Evolutionary conservation across 768 basidiomycete genomes (phyloP), one percentile per base, ranked within the genome.

Genomic region (Phylloporus rhodoxanthus): DNA sequence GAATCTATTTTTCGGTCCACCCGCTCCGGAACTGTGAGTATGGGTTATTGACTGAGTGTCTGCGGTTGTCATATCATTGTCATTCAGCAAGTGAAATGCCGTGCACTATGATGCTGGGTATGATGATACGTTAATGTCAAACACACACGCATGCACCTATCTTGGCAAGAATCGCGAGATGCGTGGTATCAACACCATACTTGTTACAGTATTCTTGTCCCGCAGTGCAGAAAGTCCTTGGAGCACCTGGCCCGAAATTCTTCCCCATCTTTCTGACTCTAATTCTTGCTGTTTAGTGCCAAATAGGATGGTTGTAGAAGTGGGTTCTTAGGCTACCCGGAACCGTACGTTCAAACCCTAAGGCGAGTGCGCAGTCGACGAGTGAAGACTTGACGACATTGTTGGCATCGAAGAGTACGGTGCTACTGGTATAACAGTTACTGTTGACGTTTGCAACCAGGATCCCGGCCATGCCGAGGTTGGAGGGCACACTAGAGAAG

Each of bases 381-480:
- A 82, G 74, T 13, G 84, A 85, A 34, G 76, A 77, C 63, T 83
- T 87, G 39, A 92, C 80, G 8, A 78, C 74, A 20, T 76, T 81
- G 55, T 84, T 85, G 7, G 85, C 87, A 40, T 85, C 78, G 64
- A 78, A 87, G 19, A 92, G 73, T 5, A 90, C 88, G 0, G 85
- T 76, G 43, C 84, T 85, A 4, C 88, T 89, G 0, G 89, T 89
- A 4, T 88, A 84, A 59, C 89, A 91, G 66, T 88, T 88, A 68
- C 91, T 91, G 72, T 89, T 91, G 37, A 91, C 87, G 57, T 91
- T 92, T 43, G 84, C 76, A 59, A 92, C 83, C 0, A 90, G 89
- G 50, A 92, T 91, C 29, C 81, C 75, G 1, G 89, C 91, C 65
- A 91, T 75, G 17, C 90, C 90, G 36, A 91, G 80, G 62, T 82